A percentile compares a stretch with the other conserved stretches of the same genome.
Conservation (phyloP, 352 stramenopile species). For the Phytophthora boehmeriae region DNA sequence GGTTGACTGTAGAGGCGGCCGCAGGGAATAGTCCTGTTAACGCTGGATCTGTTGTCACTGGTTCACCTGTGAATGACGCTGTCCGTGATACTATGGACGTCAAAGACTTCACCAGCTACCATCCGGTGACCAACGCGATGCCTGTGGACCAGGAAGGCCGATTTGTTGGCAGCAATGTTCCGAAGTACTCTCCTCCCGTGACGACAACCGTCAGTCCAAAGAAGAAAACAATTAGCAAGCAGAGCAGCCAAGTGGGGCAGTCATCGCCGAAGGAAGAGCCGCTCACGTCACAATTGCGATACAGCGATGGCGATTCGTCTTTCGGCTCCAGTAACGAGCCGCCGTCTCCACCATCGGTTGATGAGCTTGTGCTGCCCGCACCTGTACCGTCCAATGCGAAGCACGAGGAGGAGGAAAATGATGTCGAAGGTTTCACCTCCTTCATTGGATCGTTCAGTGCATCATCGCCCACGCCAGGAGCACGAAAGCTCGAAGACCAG, state of each 20-base stretch:
- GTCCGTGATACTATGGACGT: slow-evolving; percentile 76
- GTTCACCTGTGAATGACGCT: slow-evolving; percentile 37
- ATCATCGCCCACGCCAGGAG: slow-evolving; percentile 9
- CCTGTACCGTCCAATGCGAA: slow-evolving; percentile 11
- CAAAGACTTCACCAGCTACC: slow-evolving; percentile 77
- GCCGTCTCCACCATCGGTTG: slow-evolving; percentile 35
- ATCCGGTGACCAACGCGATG: slow-evolving; percentile 49
- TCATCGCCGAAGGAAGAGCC: slow-evolving; percentile 25
- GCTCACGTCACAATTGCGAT: slow-evolving; percentile 24
- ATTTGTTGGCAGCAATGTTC: slow-evolving; percentile 43
- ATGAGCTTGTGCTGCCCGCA: slow-evolving; percentile 32
- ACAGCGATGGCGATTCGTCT: slow-evolving; percentile 32
- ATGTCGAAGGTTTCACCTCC: slow-evolving; percentile 34
- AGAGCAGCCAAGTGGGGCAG: slow-evolving; percentile 17
- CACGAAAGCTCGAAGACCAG: slow-evolving; percentile 20
- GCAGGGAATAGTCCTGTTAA: slow-evolving; percentile 1
- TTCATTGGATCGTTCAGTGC: slow-evolving; percentile 29
- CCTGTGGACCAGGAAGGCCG: slow-evolving; percentile 71
- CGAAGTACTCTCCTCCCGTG: slow-evolving; percentile 16
- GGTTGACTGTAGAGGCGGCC: slow-evolving; percentile 58
- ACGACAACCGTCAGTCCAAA: slow-evolving; percentile 17
- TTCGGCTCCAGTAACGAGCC: slow-evolving; percentile 30
- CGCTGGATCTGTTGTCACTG: background rate
- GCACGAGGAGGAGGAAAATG: slow-evolving; percentile 19
- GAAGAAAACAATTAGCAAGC: slow-evolving; percentile 12